Evolutionary conservation across 2,329 filamentous ascomycete genomes (phyloP).

Genomic region (Volutella citrinella): DNA sequence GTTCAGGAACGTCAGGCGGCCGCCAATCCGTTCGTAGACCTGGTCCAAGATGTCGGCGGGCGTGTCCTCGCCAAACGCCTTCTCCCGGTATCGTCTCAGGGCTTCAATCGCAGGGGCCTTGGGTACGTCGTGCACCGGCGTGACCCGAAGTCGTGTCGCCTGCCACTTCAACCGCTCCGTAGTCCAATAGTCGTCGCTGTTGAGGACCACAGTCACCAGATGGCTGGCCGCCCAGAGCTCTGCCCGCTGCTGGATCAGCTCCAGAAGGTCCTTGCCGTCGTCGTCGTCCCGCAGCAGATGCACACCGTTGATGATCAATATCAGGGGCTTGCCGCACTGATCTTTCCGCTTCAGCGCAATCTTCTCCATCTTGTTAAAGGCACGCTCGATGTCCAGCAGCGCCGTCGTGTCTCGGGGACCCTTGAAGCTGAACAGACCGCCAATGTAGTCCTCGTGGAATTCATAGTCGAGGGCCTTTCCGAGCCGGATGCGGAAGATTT

Average conservation of each 20-base stretch:
- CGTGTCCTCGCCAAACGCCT: slow-evolving; percentile 43
- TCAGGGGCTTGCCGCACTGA: slow-evolving; percentile 48
- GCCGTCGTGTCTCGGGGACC: slow-evolving; percentile 67
- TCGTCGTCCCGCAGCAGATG: slow-evolving; percentile 67
- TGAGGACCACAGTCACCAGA: slow-evolving; percentile 58
- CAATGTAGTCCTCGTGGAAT: slow-evolving; percentile 65
- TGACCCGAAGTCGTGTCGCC: slow-evolving; percentile 53
- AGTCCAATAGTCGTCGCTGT: slow-evolving; percentile 59
- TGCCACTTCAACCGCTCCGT: slow-evolving; percentile 54
- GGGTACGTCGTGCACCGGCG: slow-evolving; percentile 49
- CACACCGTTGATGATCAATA: slow-evolving; percentile 65
- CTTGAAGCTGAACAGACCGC: slow-evolving; percentile 67
- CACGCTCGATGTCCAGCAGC: slow-evolving; percentile 67
- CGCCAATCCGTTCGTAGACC: slow-evolving; percentile 53
- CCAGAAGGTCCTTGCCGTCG: slow-evolving; percentile 63
- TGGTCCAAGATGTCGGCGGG: slow-evolving; percentile 40
- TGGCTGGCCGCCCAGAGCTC: slow-evolving; percentile 72
- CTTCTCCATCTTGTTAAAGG: slow-evolving; percentile 73
- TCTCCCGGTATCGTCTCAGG: slow-evolving; percentile 45
- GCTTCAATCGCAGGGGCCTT: slow-evolving; percentile 47
- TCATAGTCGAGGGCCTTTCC: slow-evolving; percentile 70
- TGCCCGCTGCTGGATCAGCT: slow-evolving; percentile 68
- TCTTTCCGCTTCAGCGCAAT: slow-evolving; percentile 57
- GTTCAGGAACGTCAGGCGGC: slow-evolving; percentile 50
- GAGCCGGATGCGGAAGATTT: slow-evolving; percentile 70